Evolutionary conservation across 2,329 filamentous ascomycete genomes (phyloP), one percentile per base, ranked within the genome.

Genomic region (Hypocreales sp.): DNA sequence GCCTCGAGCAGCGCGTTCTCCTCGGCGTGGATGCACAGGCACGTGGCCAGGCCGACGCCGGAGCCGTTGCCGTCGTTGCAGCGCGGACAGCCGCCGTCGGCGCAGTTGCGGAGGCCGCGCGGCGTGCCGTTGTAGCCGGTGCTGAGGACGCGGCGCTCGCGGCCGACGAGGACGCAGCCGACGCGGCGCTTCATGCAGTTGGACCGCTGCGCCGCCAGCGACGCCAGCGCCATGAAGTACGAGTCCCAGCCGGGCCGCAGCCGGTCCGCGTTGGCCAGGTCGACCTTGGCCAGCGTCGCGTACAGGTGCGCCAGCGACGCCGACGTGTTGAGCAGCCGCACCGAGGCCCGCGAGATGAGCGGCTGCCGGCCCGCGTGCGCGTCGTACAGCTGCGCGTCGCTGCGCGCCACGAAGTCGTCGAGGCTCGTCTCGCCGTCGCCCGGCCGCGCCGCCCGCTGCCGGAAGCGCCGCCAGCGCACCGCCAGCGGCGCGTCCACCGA

Each of bases 81-180:
- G 26, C 90, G 68, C 8, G 62, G 58, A 62, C 90, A 98, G 26
- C 90, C 90, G 38, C 90, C 90, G 44, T 92, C 81, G 40, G 79
- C 80, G 57, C 90, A 98, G 56, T 98, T 98, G 30, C 61, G 71
- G 42, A 94, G 62, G 23, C 86, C 78, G 14, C 87, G 67, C 8
- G 90, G 86, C n/a, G 90, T 95, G 35, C 90, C 90, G 53, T 98
- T 98, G 59, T 98, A 98, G 13, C 90, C 90, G 0, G 90, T 98
- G 46, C 78, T 83, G 39, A 95, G 81, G 36, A 98, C 90, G 40
- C 86, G 72, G 43, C 75, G 76, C 45, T 84, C 77, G 36, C 78
- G 67, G 32, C 62, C 61, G 19, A 95, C 86, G 8, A 98, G 65
- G 6, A 95, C 90, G 55, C 86, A 94, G 7, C 90, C 90, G 2